Conservation (phyloP, 345 rosid species). For the Pistacia atlantica region DNA sequence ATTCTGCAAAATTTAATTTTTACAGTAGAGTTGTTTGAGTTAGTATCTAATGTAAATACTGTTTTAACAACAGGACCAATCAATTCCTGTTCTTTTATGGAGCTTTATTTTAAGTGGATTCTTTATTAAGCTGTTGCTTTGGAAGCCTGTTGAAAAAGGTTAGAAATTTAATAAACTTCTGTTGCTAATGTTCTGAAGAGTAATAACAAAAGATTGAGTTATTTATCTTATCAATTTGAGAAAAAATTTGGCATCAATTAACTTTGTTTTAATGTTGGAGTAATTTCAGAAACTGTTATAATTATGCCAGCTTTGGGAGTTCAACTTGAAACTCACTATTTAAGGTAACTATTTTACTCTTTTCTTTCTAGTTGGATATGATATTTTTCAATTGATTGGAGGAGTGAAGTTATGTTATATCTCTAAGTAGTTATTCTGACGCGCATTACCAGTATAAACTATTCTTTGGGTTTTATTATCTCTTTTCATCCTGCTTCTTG, state of each 20-base stretch:
- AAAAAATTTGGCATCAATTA: conserved; percentile 2
- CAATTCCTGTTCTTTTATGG: conserved; percentile 41
- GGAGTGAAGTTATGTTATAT: not conserved
- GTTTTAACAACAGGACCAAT: conserved; percentile 49
- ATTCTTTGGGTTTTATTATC: not conserved
- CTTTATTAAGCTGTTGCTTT: conserved; percentile 38
- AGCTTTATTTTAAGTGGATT: conserved; percentile 52
- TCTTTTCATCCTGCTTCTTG: not conserved
- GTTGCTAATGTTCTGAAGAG: not conserved
- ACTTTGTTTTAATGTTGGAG: conserved; percentile 28
- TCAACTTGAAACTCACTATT: conserved; percentile 80
- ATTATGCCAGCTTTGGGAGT: conserved; percentile 79
- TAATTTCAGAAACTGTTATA: conserved; percentile 68
- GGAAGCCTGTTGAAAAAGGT: conserved; percentile 69
- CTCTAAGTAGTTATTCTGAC: not conserved
- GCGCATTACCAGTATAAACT: not conserved
- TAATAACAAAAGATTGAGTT: not conserved
- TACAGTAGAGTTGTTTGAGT: not conserved
- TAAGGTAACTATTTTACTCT: conserved; percentile 44
- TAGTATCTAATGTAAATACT: conserved; percentile 21
- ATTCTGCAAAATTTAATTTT: not conserved
- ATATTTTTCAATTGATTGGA: not conserved
- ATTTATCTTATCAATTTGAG: not conserved
- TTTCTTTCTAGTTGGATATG: not conserved
- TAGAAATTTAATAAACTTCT: conserved; percentile 14